Evolutionary conservation across 805 yeast genomes (phyloP).

Genomic region (Wickerhamomyces ciferrii): DNA sequence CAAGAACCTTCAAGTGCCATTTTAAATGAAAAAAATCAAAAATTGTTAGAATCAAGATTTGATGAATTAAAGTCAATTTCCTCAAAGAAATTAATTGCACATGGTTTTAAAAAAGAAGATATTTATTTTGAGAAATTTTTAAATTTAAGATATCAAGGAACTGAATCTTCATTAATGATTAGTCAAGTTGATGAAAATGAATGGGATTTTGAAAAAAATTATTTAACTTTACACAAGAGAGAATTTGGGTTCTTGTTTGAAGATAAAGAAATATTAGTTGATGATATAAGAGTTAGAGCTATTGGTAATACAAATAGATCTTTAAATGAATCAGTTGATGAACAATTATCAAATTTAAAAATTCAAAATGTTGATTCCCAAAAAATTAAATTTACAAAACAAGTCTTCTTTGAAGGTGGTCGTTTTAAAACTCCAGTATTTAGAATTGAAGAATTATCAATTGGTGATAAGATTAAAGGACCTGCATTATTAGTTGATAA

Average conservation of each 20-base stretch:
- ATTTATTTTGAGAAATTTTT: conserved; percentile 58
- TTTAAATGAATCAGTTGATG: conserved; percentile 39
- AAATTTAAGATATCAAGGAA: conserved; percentile 79
- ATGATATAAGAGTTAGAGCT: conserved; percentile 71
- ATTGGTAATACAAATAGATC: conserved; percentile 53
- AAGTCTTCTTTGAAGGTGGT: conserved; percentile 53
- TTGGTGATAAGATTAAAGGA: conserved; percentile 54
- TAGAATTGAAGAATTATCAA: conserved; percentile 42
- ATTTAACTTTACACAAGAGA: conserved; percentile 50
- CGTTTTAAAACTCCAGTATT: conserved; percentile 49
- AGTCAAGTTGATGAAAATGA: conserved; percentile 15
- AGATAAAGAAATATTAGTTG: conserved; percentile 55
- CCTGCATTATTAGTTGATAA: conserved; percentile 78
- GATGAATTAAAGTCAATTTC: conserved; percentile 39
- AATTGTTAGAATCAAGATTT: conserved; percentile 39
- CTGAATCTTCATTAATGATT: conserved; percentile 87
- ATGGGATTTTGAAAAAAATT: conserved; percentile 37
- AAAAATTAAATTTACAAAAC: conserved; percentile 30
- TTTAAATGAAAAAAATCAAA: conserved; percentile 27
- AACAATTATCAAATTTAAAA: conserved; percentile 40
- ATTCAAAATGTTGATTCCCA: conserved; percentile 19
- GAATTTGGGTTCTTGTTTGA: conserved; percentile 71
- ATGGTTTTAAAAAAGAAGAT: conserved; percentile 44
- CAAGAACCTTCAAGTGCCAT: conserved; percentile 64
- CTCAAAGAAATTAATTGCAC: conserved; percentile 33